Conservation (phyloP, 768 basidiomycete species). For the Cyclocybe aegerita region DNA sequence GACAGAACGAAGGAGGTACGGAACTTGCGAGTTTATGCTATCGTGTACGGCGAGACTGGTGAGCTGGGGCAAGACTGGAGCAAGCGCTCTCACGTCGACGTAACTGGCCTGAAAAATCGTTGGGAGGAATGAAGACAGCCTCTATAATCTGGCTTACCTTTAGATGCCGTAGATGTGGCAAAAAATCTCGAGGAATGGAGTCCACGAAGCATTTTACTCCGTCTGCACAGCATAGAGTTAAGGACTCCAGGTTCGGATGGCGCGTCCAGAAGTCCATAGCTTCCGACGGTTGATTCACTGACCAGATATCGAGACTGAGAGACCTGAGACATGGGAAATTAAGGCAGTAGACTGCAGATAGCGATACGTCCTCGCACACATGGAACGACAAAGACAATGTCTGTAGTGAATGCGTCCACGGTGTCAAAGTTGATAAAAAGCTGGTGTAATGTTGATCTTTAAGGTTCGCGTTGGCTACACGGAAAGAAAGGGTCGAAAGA, state of each 20-base stretch:
- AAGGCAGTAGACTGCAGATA: neutral
- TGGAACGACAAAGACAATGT: too few relatives aligned
- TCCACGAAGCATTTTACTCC: neutral
- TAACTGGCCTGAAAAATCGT: neutral
- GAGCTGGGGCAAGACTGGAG: neutral
- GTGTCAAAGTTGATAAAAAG: too few relatives aligned
- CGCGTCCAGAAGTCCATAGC: conserved; percentile 14
- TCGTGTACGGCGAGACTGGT: neutral
- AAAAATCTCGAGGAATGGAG: neutral
- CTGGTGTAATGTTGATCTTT: too few relatives aligned
- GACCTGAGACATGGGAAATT: neutral
- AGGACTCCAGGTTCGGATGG: conserved; percentile 9
- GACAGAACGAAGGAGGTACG: neutral
- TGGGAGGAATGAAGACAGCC: too few relatives aligned
- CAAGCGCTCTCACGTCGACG: neutral
- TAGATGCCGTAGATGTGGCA: conserved; percentile 6
- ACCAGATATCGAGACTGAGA: neutral
- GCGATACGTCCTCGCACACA: too few relatives aligned
- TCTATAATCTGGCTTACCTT: neutral
- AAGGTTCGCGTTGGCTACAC: too few relatives aligned
- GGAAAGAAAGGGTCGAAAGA: neutral
- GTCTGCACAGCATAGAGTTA: neutral
- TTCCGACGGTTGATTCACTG: neutral
- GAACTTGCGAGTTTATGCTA: neutral
- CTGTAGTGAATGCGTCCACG: too few relatives aligned